These are phyloP conservation scores for Fraxinus americana DNA, from an alignment of 257 asterid species.

Conservation along the genomic window DNA sequence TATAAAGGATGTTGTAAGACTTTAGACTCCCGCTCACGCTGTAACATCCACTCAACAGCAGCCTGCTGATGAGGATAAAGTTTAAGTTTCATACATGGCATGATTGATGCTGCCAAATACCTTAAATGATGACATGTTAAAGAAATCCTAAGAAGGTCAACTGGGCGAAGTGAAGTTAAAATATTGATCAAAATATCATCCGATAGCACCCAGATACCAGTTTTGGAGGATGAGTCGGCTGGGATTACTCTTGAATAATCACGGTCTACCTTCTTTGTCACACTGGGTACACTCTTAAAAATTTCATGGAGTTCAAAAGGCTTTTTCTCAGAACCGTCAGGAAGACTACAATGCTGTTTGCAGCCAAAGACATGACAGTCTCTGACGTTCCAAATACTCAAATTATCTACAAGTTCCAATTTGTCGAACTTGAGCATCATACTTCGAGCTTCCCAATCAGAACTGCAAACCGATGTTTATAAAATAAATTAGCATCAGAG, in stretches of 20 bases:
- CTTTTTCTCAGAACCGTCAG: slow-evolving; percentile 64
- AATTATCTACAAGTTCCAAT: slow-evolving; percentile 40
- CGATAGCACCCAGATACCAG: slow-evolving; percentile 70
- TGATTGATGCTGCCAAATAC: slow-evolving; percentile 70
- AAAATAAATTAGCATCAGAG: slow-evolving; percentile 28
- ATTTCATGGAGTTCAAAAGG: slow-evolving; percentile 90
- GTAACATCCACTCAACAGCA: slow-evolving; percentile 96
- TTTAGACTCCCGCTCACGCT: slow-evolving; percentile 68
- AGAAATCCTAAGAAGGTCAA: slow-evolving; percentile 72
- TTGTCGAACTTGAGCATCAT: slow-evolving; percentile 42
- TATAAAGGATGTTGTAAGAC: slow-evolving; percentile 72
- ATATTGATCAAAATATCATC: slow-evolving; percentile 76
- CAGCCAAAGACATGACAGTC: slow-evolving; percentile 87
- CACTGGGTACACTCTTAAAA: slow-evolving; percentile 76
- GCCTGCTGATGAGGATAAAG: slow-evolving; percentile 96
- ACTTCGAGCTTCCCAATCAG: slow-evolving; percentile 86
- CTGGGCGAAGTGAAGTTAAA: slow-evolving; percentile 56
- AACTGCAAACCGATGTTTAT: slow-evolving; percentile 56
- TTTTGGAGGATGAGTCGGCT: slow-evolving; percentile 45
- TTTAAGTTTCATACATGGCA: slow-evolving; percentile 96
- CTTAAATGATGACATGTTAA: slow-evolving; percentile 79
- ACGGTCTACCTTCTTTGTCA: slow-evolving; percentile 48
- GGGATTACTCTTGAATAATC: slow-evolving; percentile 52
- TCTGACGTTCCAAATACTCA: slow-evolving; percentile 60
- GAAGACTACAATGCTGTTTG: slow-evolving; percentile 56